Evolutionary conservation across 768 basidiomycete genomes (phyloP), one percentile per base, ranked within the genome.

Genomic region (Agaricus blazei): DNA sequence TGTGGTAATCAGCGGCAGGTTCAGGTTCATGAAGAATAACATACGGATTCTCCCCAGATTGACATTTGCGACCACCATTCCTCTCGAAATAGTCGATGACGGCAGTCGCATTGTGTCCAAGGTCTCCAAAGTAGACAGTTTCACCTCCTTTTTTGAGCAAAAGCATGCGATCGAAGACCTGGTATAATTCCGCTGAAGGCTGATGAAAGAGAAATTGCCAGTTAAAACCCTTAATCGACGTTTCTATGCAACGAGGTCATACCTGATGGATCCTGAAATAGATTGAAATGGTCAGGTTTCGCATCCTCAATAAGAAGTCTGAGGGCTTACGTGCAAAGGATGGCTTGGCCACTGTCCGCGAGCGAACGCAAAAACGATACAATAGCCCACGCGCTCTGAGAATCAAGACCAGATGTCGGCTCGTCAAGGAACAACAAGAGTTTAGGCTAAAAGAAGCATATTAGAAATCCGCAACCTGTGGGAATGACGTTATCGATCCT

Each of bases 351-450:
- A 52, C 81, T 81, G 54, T 88, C 79, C 4, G 91, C 90, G 28
- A 95, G 80, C 37, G 84, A 79, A 4, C 85, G 75, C 48, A 94
- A 71, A 75, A 94, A 90, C 4, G 76, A 73, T 48, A 91, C 72
- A 60, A 93, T 90, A 28, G 85, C 85, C 89, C 90, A 90, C 2
- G 92, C 90, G 45, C 85, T 88, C 67, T 93, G 90, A 11, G 90
- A 91, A 65, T 93, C 91, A 12, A 94, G 78, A 52, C 92, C 91
- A 19, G 89, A 86, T 0, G 93, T 95, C 0, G 93, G 93, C 66
- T 95, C 92, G 64, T 94, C 93, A 50, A 93, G 72, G 78, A 95
- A 95, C 19, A 95, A 76, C 0, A 96, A 74, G 0, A 93, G 74
- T 64, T 83, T 83, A 0, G 91, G 93, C 83, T 84, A 54, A 7